Evolutionary conservation across 2,329 filamentous ascomycete genomes (phyloP).

Genomic region (Aspergillus tanneri): DNA sequence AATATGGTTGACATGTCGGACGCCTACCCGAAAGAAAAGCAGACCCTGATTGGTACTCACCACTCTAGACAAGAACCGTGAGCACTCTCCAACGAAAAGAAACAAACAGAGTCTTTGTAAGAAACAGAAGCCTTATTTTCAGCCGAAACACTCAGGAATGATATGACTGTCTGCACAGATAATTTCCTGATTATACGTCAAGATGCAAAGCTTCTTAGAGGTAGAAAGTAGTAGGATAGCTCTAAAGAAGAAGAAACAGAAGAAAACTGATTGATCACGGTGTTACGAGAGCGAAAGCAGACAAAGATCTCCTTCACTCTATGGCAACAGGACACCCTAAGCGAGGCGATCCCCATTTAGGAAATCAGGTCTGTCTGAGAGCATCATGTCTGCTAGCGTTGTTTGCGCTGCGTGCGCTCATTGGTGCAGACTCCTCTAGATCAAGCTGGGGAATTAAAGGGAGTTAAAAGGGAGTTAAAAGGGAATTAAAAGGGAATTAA

Average conservation of each 20-base stretch:
- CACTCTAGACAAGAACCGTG: too few relatives aligned
- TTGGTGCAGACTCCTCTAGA: background rate
- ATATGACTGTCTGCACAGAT: background rate
- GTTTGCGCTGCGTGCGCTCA: background rate
- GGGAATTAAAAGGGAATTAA: conserved; percentile 1
- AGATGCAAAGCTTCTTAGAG: background rate
- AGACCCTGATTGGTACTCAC: too few relatives aligned
- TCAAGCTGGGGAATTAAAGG: background rate
- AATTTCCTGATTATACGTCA: background rate
- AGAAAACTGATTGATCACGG: background rate
- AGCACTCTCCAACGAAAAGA: too few relatives aligned
- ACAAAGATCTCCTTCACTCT: conserved; percentile 12
- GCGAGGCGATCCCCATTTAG: conserved; percentile 19
- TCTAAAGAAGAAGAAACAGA: background rate
- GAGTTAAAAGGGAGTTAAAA: background rate
- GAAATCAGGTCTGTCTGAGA: conserved; percentile 7
- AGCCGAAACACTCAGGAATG: background rate
- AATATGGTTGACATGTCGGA: too few relatives aligned
- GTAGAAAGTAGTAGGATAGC: background rate
- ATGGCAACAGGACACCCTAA: conserved; percentile 10
- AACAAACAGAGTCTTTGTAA: background rate
- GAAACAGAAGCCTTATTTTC: too few relatives aligned
- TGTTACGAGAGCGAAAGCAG: conserved; percentile 1
- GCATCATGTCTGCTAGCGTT: background rate
- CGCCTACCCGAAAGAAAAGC: too few relatives aligned